phyloP scores from a whole-genome alignment of 148 eudicot species.

The Spergularia bocconei region DNA sequence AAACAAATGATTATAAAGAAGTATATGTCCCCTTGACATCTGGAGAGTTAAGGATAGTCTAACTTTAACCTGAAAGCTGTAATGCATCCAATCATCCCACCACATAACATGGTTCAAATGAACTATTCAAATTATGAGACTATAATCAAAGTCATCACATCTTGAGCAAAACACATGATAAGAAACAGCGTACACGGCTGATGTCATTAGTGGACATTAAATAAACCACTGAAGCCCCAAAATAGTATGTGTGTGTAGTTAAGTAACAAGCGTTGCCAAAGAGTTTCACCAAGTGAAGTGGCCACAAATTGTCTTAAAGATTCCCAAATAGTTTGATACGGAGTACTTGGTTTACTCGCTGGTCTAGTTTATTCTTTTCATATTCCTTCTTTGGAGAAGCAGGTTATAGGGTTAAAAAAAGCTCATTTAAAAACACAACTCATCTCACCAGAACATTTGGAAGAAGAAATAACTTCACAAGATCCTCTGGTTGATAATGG shows the following conservation, averaged over 20 bases:
- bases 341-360: neutral
- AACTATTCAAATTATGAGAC: neutral
- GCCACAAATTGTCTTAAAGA: neutral
- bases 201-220: neutral
- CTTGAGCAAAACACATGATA: neutral
- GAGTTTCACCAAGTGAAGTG: neutral
- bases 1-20: neutral
- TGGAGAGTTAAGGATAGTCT: neutral
- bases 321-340: neutral
- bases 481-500: slow-evolving; percentile 95
- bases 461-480: slow-evolving; percentile 86
- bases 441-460: slow-evolving; percentile 72
- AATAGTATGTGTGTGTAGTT: neutral
- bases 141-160: neutral
- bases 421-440: neutral
- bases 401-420: neutral
- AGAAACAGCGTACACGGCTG: neutral
- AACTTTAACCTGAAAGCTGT: neutral
- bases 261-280: too few species aligned
- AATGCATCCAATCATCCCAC: neutral
- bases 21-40: neutral
- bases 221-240: neutral
- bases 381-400: neutral
- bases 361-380: neutral
- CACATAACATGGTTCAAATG: neutral